Evolutionary conservation across 179 eudicot species (phyloP).

Genomic region (Amaranthus tricolor): DNA sequence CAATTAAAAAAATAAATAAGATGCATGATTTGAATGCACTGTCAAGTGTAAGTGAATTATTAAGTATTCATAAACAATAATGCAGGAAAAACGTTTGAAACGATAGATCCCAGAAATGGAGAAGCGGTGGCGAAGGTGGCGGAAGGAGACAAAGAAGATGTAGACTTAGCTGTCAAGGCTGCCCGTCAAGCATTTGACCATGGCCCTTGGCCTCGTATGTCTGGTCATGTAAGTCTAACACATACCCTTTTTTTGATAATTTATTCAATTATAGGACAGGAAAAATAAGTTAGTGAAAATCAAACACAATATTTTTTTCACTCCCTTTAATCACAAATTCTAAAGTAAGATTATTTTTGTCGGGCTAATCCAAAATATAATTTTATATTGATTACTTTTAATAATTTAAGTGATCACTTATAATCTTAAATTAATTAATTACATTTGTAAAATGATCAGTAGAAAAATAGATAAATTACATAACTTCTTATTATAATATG

Average conservation of each 20-base stretch:
- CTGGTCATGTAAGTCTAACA: conserved; percentile 45
- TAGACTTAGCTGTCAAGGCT: conserved; percentile 61
- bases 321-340: too few species aligned
- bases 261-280: not conserved
- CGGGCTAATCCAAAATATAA: too few species aligned
- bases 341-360: too few species aligned
- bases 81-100: conserved; percentile 57
- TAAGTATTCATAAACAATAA: not conserved
- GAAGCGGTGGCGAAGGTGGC: conserved; percentile 50
- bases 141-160: conserved; percentile 53
- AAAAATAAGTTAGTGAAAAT: too few species aligned
- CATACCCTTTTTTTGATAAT: too few species aligned
- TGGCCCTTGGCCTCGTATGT: conserved; percentile 76
- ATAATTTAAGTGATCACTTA: not conserved
- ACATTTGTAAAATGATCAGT: too few species aligned
- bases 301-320: too few species aligned
- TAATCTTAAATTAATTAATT: too few species aligned
- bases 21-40: not conserved
- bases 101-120: conserved; percentile 63
- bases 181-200: conserved; percentile 67
- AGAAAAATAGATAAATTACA: too few species aligned
- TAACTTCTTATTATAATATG: too few species aligned
- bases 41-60: not conserved
- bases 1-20: not conserved
- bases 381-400: not conserved